These are phyloP conservation scores for Phytophthora boehmeriae DNA, from an alignment of 352 stramenopile species.

Conservation along the genomic window DNA sequence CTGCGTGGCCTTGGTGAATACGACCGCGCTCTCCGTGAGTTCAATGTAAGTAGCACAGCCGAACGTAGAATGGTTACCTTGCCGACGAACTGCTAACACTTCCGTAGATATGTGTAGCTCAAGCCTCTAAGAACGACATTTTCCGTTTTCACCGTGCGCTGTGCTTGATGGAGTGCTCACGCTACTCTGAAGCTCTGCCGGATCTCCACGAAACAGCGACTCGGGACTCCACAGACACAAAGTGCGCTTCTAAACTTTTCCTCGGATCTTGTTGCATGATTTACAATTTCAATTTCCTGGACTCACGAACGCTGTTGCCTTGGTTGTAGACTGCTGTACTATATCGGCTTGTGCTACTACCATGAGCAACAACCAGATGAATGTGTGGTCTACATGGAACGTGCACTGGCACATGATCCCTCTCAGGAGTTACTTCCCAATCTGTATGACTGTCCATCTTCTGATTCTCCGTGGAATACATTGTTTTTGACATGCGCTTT, in stretches of 20 bases:
- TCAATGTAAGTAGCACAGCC: constrained; percentile 47
- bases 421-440: constrained; percentile 48
- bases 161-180: constrained; percentile 61
- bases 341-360: constrained; percentile 67
- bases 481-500: background rate
- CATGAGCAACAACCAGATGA: constrained; percentile 51
- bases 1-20: constrained; percentile 61
- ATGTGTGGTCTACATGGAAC: constrained; percentile 54
- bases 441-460: constrained; percentile 44
- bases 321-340: constrained; percentile 62
- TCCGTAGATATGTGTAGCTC: constrained; percentile 43
- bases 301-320: constrained; percentile 8
- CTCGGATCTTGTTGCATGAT: background rate
- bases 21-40: constrained; percentile 54
- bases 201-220: constrained; percentile 58
- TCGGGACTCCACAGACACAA: constrained; percentile 27
- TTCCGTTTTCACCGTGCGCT: constrained; percentile 72
- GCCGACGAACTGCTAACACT: background rate
- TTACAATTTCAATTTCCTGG: background rate
- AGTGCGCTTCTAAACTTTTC: constrained; percentile 33
- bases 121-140: constrained; percentile 53
- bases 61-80: too few relatives aligned
- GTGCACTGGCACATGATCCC: constrained; percentile 38
- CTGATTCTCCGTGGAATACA: background rate
- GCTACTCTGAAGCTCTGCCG: constrained; percentile 51